These are phyloP conservation scores for Begonia peltatifolia DNA, from an alignment of 306 rosid genomes.

Conservation along the genomic window DNA sequence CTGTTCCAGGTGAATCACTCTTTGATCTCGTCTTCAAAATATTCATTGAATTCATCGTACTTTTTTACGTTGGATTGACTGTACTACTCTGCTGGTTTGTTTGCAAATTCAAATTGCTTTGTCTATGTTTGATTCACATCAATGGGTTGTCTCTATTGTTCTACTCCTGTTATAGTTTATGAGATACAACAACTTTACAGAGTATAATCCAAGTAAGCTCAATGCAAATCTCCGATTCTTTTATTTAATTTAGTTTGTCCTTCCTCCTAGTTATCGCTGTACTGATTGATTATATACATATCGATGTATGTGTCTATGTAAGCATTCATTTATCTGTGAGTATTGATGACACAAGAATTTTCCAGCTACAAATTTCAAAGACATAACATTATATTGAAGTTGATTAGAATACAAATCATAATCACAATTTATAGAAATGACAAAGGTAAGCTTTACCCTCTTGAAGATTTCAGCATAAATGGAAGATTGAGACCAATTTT, in stretches of 20 bases:
- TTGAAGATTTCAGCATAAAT: too few relatives aligned
- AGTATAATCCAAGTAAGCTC: slow-evolving; percentile 7
- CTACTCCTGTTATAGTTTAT: slow-evolving; percentile 14
- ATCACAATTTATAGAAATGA: too few relatives aligned
- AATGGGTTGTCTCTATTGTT: slow-evolving; percentile 4
- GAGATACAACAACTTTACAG: slow-evolving; percentile 9
- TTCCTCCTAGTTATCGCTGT: too few relatives aligned
- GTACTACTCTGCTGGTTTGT: slow-evolving; percentile 17
- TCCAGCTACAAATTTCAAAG: too few relatives aligned
- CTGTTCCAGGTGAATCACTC: slow-evolving; percentile 53
- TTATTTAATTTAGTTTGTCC: too few relatives aligned
- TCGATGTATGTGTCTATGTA: too few relatives aligned
- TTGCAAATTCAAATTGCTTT: slow-evolving; percentile 12
- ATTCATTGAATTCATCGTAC: slow-evolving; percentile 12
- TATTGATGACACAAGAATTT: too few relatives aligned
- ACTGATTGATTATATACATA: too few relatives aligned
- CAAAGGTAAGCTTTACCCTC: too few relatives aligned
- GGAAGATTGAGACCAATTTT: neutral
- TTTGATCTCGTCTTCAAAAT: slow-evolving; percentile 1
- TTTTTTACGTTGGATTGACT: slow-evolving; percentile 12
- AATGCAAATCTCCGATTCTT: neutral
- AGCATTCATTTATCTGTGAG: too few relatives aligned
- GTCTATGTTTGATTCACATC: slow-evolving; percentile 13
- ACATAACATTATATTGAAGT: too few relatives aligned
- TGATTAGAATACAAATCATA: too few relatives aligned